Evolutionary conservation across 2,329 filamentous ascomycete species (phyloP).

Genomic region (Onygenales sp.): DNA sequence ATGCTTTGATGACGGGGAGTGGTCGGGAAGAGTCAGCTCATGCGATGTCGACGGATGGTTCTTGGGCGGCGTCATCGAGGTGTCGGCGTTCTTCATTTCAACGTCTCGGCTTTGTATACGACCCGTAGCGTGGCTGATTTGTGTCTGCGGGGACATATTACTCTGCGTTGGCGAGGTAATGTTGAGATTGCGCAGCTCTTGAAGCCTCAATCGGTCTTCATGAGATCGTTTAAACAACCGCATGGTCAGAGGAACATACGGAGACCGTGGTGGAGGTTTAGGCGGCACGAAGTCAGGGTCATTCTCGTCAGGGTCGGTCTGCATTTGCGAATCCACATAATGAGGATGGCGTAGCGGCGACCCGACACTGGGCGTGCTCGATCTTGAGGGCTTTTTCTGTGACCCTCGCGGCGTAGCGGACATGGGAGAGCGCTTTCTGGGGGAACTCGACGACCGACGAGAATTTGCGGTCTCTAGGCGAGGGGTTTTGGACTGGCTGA

Average conservation of each 20-base stretch:
- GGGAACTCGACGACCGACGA: slow-evolving; percentile 27
- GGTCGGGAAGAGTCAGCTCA: too few relatives aligned
- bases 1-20: too few relatives aligned
- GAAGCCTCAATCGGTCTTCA: slow-evolving; percentile 28
- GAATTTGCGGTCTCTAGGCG: slow-evolving; percentile 19
- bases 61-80: slow-evolving; percentile 16
- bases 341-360: slow-evolving; percentile 19
- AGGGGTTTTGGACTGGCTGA: slow-evolving; percentile 14
- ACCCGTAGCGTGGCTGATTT: slow-evolving; percentile 7
- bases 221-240: slow-evolving; percentile 34
- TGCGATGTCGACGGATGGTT: not conserved
- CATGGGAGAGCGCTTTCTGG: slow-evolving; percentile 19
- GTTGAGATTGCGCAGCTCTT: slow-evolving; percentile 18
- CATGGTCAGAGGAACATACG: slow-evolving; percentile 32
- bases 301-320: slow-evolving; percentile 35
- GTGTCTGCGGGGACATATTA: slow-evolving; percentile 10
- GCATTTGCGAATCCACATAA: slow-evolving; percentile 34
- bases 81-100: slow-evolving; percentile 30
- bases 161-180: slow-evolving; percentile 10
- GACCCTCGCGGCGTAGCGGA: slow-evolving; percentile 16
- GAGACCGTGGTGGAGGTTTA: slow-evolving; percentile 15
- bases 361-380: slow-evolving; percentile 18
- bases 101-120: slow-evolving; percentile 8
- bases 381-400: slow-evolving; percentile 21
- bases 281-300: slow-evolving; percentile 16